phyloP scores from a whole-genome alignment of 257 asterid genomes.

The Dorcoceras hygrometricum region DNA sequence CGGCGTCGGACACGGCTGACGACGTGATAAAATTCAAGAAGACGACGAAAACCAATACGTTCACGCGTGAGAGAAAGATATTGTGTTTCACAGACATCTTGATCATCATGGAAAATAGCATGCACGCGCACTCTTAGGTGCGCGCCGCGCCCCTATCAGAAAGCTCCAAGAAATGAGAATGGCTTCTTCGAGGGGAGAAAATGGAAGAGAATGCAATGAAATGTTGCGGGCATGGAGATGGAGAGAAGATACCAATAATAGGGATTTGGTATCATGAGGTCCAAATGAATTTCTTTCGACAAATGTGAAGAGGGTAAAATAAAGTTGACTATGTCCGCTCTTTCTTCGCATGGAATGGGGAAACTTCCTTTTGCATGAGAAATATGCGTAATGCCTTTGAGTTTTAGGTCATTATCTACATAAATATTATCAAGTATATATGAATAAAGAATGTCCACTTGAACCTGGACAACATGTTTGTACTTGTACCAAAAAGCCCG shows the following conservation, averaged over 20 bases:
- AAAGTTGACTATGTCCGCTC: conserved; percentile 34
- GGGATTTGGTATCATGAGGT: conserved; percentile 18
- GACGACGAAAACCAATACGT: background rate
- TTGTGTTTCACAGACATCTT: conserved; percentile 26
- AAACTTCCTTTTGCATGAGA: conserved; percentile 20
- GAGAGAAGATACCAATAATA: conserved; percentile 31
- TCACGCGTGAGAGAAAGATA: background rate
- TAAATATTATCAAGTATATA: background rate
- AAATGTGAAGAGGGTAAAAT: conserved; percentile 34
- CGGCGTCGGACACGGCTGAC: conserved; percentile 33
- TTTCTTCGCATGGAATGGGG: conserved; percentile 26
- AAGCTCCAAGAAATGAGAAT: conserved; percentile 29
- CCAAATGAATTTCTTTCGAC: conserved; percentile 22
- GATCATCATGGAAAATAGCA: conserved; percentile 25
- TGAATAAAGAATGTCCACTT: background rate
- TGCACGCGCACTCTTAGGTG: conserved; percentile 47
- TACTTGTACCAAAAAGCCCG: too few relatives aligned
- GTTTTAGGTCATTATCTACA: background rate
- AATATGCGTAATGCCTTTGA: conserved; percentile 23
- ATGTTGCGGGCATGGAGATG: conserved; percentile 30
- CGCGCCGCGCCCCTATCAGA: conserved; percentile 42
- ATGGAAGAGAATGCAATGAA: conserved; percentile 30
- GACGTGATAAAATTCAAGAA: conserved; percentile 14
- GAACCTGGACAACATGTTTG: too few relatives aligned
- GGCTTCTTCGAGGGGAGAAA: conserved; percentile 31